A percentile compares a stretch with the other conserved stretches of the same genome.
phyloP scores from a whole-genome alignment of 495 filamentous ascomycete genomes.

The Aspergillus cavernicola region DNA sequence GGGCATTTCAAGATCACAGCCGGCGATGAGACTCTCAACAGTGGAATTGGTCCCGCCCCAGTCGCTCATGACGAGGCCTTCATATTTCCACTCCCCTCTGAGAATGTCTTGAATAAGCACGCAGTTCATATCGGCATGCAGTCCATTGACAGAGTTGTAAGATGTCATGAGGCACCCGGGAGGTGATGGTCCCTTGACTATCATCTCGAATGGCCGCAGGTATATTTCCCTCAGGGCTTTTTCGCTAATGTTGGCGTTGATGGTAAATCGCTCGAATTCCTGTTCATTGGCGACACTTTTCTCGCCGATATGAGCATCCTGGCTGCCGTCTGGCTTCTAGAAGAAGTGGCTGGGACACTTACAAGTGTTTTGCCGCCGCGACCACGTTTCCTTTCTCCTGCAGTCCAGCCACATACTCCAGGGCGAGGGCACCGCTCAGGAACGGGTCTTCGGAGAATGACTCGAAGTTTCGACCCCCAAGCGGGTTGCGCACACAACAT shows the following conservation, averaged over 20 bases:
- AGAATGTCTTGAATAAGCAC: neutral
- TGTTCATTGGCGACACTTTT: neutral
- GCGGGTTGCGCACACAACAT: neutral
- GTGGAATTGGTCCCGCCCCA: slow-evolving; percentile 18
- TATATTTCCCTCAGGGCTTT: neutral
- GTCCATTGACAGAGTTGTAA: neutral
- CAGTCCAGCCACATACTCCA: neutral
- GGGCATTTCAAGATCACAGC: slow-evolving; percentile 55
- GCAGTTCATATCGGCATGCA: neutral
- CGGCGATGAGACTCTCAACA: slow-evolving; percentile 42
- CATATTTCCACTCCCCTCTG: neutral
- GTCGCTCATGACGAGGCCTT: neutral
- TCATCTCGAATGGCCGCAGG: neutral
- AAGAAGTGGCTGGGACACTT: too few species aligned
- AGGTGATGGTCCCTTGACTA: neutral
- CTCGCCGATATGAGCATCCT: too few species aligned
- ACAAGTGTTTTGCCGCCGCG: neutral
- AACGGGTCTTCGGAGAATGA: slow-evolving; percentile 3
- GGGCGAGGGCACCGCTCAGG: neutral
- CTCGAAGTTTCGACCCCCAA: slow-evolving; percentile 3
- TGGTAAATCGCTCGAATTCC: neutral
- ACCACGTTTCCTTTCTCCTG: neutral
- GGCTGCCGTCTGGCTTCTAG: too few species aligned
- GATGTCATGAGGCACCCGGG: neutral
- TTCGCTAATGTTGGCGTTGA: neutral